phyloP scores from a whole-genome alignment of 148 eudicot genomes.

The Selenicereus undatus region DNA sequence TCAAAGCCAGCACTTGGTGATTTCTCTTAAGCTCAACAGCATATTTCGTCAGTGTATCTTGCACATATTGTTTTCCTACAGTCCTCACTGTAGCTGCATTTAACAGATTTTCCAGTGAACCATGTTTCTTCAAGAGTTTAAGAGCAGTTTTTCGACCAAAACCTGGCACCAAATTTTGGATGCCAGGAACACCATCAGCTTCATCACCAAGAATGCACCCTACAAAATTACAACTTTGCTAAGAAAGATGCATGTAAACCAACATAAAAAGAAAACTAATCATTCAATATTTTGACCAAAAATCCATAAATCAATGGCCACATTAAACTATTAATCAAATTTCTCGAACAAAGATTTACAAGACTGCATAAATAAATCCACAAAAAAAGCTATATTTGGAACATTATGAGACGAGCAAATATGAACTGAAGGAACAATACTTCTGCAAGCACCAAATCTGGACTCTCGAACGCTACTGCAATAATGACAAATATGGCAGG shows the following conservation, averaged over 20 bases:
- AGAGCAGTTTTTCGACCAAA: constrained; percentile 87
- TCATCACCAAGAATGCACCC: constrained; percentile 94
- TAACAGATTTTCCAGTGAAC: constrained; percentile 68
- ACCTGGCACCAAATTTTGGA: constrained; percentile 76
- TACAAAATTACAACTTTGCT: constrained; percentile 21
- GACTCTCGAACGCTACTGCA: too few relatives aligned
- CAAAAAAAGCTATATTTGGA: not conserved
- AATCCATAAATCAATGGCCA: not conserved
- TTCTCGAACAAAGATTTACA: not conserved
- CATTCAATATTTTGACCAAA: not conserved
- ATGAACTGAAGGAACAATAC: not conserved
- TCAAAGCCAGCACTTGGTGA: constrained; percentile 76
- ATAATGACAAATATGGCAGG: too few relatives aligned
- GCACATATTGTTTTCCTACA: constrained; percentile 74
- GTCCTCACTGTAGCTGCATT: constrained; percentile 83
- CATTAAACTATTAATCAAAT: not conserved
- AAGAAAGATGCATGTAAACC: not conserved
- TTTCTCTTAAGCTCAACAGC: constrained; percentile 68
- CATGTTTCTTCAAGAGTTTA: constrained; percentile 77
- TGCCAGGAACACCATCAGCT: constrained; percentile 91
- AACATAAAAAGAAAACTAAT: not conserved
- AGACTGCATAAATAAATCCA: not conserved
- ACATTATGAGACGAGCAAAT: not conserved
- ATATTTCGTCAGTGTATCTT: constrained; percentile 79
- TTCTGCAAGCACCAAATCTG: too few relatives aligned